These are phyloP conservation scores for Emmonsiellopsis sp. DNA, from an alignment of 2,329 filamentous ascomycete genomes.

Conservation along the genomic window DNA sequence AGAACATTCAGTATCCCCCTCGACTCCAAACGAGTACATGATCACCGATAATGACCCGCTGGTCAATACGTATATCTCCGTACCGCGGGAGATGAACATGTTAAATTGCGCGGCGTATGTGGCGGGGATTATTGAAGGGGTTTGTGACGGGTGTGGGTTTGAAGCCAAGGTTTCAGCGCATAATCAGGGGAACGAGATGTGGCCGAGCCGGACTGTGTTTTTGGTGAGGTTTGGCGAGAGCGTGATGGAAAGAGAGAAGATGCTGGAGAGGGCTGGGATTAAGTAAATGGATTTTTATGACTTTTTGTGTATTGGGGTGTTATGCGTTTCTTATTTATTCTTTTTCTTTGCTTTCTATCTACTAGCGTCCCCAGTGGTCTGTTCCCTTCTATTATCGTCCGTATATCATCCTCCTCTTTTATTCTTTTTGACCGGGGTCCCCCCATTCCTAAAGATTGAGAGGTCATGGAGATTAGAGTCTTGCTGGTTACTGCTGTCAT, in stretches of 20 bases:
- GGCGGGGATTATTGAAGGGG: constrained; percentile 87
- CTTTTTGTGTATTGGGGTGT: neutral
- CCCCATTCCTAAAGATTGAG: too few relatives aligned
- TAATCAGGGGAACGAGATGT: constrained; percentile 66
- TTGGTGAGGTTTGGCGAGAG: constrained; percentile 85
- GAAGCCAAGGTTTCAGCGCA: constrained; percentile 84
- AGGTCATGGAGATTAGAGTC: too few relatives aligned
- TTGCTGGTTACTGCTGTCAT: too few relatives aligned
- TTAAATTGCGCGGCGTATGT: constrained; percentile 95
- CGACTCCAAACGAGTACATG: constrained; percentile 94
- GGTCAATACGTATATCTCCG: constrained; percentile 86
- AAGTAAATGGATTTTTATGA: constrained; percentile 23
- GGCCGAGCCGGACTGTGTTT: constrained; percentile 94
- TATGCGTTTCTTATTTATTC: neutral
- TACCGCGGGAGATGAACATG: constrained; percentile 91
- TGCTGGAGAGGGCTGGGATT: constrained; percentile 54
- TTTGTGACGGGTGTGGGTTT: constrained; percentile 88
- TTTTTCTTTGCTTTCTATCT: neutral
- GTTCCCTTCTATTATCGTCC: too few relatives aligned
- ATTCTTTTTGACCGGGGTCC: too few relatives aligned
- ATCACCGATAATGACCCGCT: constrained; percentile 96
- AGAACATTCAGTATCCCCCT: constrained; percentile 73
- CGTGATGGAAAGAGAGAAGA: constrained; percentile 83
- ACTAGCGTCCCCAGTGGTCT: neutral
- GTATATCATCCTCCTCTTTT: too few relatives aligned